Base-by-base conservation (phyloP, 2,329 filamentous ascomycete genomes). In the Leptographium lundbergii region DNA sequence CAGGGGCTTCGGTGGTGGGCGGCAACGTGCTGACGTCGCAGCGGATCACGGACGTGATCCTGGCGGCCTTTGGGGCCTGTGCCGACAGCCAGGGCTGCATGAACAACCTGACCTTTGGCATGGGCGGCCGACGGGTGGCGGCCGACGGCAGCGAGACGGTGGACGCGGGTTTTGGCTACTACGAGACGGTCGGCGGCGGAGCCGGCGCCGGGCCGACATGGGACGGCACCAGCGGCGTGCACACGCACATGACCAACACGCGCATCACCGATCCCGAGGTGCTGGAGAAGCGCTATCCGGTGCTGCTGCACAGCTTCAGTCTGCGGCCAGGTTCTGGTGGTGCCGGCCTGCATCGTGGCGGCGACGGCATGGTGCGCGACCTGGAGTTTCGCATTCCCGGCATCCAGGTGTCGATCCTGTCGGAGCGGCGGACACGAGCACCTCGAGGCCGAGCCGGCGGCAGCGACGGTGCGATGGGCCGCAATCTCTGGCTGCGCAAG, bases 1-100 rank as follows among this genome's bases (percentile, higher is more conserved):
- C 56, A 22, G 56, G 47, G 7, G 57, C 64, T 0, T 65, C 71
- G 0, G 58, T 64, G 27, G 69, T 67, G 86, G 89, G 0, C 22
- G 62, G 69, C 61, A 57, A 54, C 54, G 34, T 34, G 17, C 52
- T 63, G 3, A 67, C 68, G 4, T 67, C 65, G 11, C 68, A 71
- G 60, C 66, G 69, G 5, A 67, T 71, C 1, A 67, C 67, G 3
- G 69, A 71, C 51, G 57, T 66, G 0, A 68, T 71, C 24, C 59
- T 73, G 6, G 63, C 65, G 1, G 69, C 69, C 2, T 71, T 70
- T 42, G 58, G 48, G 5, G 56, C 56, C 3, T 60, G 60, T 3
- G 64, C 63, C 0, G 69, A 65, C 1, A 64, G 60, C 53, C 69
- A 70, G 39, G 69, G 69, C 0, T 70, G 68, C 55, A 67, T 66